Evolutionary conservation across 306 rosid species (phyloP), one percentile per base, ranked within the genome.

Genomic region (Ormosia semicastrata): DNA sequence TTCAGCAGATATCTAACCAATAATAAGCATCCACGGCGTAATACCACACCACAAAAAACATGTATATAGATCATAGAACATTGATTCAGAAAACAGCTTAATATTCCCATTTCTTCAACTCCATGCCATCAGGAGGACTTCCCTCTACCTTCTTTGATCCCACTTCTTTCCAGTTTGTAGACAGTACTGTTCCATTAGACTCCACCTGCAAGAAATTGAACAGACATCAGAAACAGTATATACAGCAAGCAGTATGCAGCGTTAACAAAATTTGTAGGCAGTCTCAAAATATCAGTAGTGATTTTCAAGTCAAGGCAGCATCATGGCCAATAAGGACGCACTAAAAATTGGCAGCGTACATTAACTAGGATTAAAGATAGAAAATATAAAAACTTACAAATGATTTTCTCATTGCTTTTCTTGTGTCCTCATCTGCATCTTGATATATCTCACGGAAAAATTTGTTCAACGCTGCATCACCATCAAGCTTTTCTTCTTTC

Each of bases 121-220:
- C 94, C 94, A 93, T 93, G 37, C 98, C 98, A 81, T 93, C 97
- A 9, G 98, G 98, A 37, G 98, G 93, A 62, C 94, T 93, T 81
- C 93, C 97, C 83, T 93, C 93, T 1, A 93, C 97, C 88, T 85
- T 89, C 92, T 91, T 91, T 32, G 71, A 29, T 36, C 99, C 98
- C 60, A 96, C 99, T 86, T 96, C 99, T 66, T 92, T 96, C 99
- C 99, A 96, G 81, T 96, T 96, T 39, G 99, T 93, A 0, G 99
- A 96, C 29, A 96, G 92, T 58, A 96, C 99, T 0, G 98, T 96
- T 63, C 98, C 99, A 44, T 92, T 93, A 0, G 97, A 95, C 83
- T 93, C 98, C 58, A 93, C 94, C 99, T 95, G 54, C 18, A 78
- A 57, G 7, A 65, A 29, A 15, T 50, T 12, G 8, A 47, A 14